These are phyloP conservation scores for Pythium phragmitis DNA, from an alignment of 352 stramenopile genomes.

Conservation along the genomic window DNA sequence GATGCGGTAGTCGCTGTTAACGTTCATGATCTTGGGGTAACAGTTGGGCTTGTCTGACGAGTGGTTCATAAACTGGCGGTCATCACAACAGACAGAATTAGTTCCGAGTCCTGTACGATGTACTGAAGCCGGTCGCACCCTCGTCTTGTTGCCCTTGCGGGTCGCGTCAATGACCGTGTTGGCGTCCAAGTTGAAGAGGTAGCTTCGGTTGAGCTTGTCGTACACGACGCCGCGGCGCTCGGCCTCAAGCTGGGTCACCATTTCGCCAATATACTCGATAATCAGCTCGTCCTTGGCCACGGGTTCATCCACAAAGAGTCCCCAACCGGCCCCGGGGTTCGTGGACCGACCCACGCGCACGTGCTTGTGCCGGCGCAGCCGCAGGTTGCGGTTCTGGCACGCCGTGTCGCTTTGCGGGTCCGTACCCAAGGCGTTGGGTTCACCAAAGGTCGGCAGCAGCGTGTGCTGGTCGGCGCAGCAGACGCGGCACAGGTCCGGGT, in stretches of 20 bases:
- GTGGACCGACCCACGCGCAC: conserved; percentile 80
- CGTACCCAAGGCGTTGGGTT: not conserved
- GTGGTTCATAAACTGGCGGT: conserved; percentile 89
- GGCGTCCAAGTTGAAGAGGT: conserved; percentile 93
- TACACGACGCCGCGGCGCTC: conserved; percentile 88
- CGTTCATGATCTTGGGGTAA: conserved; percentile 86
- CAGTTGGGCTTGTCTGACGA: conserved; percentile 77
- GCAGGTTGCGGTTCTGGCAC: conserved; percentile 70
- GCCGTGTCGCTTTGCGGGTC: conserved; percentile 28
- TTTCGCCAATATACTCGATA: conserved; percentile 94
- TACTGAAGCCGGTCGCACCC: conserved; percentile 38
- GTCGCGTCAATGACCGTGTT: conserved; percentile 93
- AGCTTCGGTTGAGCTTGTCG: conserved; percentile 87
- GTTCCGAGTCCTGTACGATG: not conserved
- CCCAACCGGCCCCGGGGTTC: conserved; percentile 85
- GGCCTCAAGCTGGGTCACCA: conserved; percentile 90
- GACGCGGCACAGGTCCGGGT: conserved; percentile 88
- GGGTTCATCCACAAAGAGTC: conserved; percentile 87
- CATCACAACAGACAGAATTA: not conserved
- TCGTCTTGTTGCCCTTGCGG: conserved; percentile 94
- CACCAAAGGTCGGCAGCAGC: conserved; percentile 8
- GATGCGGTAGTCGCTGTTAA: conserved; percentile 93
- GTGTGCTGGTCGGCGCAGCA: conserved; percentile 60
- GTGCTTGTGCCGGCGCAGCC: conserved; percentile 50
- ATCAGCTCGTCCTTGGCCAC: conserved; percentile 94